Evolutionary conservation across 1,284 basidiomycete species (phyloP), one percentile per base, ranked within the genome.

Genomic region (Bjerkandera adusta): DNA sequence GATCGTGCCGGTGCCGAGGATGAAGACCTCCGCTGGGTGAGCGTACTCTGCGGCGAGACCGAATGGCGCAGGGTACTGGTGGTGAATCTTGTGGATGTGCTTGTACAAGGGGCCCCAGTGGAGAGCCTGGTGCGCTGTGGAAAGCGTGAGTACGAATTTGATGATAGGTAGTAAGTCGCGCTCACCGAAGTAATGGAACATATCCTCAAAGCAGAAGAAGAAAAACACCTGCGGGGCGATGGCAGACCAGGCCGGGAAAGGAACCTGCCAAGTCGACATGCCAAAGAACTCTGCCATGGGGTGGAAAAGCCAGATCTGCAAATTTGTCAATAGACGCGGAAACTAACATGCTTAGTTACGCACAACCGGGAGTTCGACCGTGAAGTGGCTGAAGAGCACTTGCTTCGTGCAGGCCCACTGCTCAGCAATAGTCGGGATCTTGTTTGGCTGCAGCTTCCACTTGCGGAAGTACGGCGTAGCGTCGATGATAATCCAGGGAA

Each of bases 21-120:
- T 94, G 67, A 95, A 81, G 46, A 95, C 90, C 68, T 97, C 94
- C 11, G 92, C 84, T 0, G 94, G 94, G 68, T 97, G 94, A 0
- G 94, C 93, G 64, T 97, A 99, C 69, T 99, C 97, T 11, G 97
- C 96, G 6, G 96, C 94, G 26, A 99, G 83, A 59, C 96, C 96
- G 64, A 98, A 97, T 0, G 96, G 96, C 16, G 96, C 95, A 16
- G 89, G 89, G 71, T 95, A 97, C 65, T 97, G 94, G 82, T 98
- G 96, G 70, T 98, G 92, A 37, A 93, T 76, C 75, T 98, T 98
- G 83, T 99, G 96, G 56, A 98, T 94, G 70, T 97, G 77, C 73
- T 94, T 97, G 83, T 99, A 99, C 48, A 99, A 76, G 3, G 83
- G 74, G 45, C 92, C 91, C 62, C 82, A 91, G 73, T 99, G 96